These are phyloP conservation scores for Neopestalotiopsis rosae DNA, from an alignment of 2,329 filamentous ascomycete species.

Conservation along the genomic window DNA sequence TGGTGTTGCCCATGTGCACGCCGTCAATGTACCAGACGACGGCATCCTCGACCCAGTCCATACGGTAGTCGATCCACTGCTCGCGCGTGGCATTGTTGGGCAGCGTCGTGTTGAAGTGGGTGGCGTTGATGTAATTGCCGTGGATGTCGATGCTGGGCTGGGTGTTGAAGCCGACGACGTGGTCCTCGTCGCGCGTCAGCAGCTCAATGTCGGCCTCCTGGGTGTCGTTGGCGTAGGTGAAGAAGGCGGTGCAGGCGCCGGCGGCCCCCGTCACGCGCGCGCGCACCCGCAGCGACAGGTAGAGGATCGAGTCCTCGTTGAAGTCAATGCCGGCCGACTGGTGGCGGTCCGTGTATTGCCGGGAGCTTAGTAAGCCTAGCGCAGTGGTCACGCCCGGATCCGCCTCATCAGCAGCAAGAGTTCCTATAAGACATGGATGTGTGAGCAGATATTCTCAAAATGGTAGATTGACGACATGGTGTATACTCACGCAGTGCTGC, in stretches of 20 bases:
- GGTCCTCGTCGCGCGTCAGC: conserved; percentile 4
- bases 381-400: conserved; percentile 6
- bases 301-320: conserved; percentile 11
- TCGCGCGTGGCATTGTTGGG: background rate
- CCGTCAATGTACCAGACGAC: conserved; percentile 10
- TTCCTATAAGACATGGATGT: background rate
- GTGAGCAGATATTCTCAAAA: background rate
- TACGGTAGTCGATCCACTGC: conserved; percentile 10
- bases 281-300: conserved; percentile 10
- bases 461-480: background rate
- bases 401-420: background rate
- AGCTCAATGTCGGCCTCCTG: conserved; percentile 14
- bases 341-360: background rate
- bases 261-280: conserved; percentile 5
- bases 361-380: background rate
- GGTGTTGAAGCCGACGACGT: conserved; percentile 11
- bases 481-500: background rate
- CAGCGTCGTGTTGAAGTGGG: background rate
- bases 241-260: conserved; percentile 11
- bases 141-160: conserved; percentile 10
- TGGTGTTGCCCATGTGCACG: background rate
- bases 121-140: conserved; percentile 6
- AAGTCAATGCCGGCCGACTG: conserved; percentile 12
- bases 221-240: conserved; percentile 12
- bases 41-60: background rate